These are phyloP conservation scores for Aureobasidium sp. DNA, from an alignment of 2,329 filamentous ascomycete species.

Conservation along the genomic window DNA sequence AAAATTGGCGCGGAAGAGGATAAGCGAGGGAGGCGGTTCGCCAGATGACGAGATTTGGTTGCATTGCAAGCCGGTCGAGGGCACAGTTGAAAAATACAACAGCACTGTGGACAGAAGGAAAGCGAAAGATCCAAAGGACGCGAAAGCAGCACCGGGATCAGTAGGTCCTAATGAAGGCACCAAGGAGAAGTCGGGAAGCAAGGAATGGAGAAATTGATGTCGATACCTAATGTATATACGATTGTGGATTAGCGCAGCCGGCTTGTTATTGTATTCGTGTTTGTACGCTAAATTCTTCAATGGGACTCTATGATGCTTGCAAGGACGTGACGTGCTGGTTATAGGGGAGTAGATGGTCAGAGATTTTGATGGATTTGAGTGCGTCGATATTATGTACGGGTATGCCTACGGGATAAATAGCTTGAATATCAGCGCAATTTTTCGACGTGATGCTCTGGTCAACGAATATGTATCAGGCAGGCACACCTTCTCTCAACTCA, in stretches of 20 bases:
- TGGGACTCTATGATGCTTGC: background rate
- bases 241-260: background rate
- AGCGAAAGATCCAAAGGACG: background rate
- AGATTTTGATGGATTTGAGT: too few relatives aligned
- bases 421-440: background rate
- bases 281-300: background rate
- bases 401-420: too few relatives aligned
- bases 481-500: too few relatives aligned
- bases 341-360: too few relatives aligned
- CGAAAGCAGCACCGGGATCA: background rate
- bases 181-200: background rate
- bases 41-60: constrained; percentile 47
- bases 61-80: constrained; percentile 37
- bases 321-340: background rate
- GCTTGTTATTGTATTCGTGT: background rate
- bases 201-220: background rate
- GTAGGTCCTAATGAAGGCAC: background rate
- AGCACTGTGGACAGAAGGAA: background rate
- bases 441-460: background rate
- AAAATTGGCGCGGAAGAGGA: constrained; percentile 30
- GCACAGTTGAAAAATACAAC: background rate
- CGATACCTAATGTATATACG: background rate
- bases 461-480: too few relatives aligned
- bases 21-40: constrained; percentile 35
- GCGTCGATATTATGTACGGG: too few relatives aligned